Evolutionary conservation across 179 eudicot genomes (phyloP).

Genomic region (Silene coronaria): DNA sequence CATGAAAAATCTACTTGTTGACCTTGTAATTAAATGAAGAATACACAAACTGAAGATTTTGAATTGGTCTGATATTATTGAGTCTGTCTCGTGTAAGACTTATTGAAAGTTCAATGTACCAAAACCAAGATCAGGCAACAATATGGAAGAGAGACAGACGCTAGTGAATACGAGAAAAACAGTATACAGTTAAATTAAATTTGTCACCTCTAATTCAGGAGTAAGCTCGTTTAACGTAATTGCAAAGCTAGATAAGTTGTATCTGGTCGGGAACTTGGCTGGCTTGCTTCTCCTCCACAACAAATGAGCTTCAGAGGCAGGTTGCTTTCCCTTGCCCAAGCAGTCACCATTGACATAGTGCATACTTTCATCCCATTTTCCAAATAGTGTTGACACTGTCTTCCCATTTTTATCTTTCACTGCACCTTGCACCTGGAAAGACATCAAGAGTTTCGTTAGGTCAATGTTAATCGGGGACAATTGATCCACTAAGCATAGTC

Average conservation of each 20-base stretch:
- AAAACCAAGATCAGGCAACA: neutral
- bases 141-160: neutral
- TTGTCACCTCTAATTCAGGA: constrained; percentile 66
- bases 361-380: constrained; percentile 98
- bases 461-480: constrained; percentile 2
- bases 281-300: constrained; percentile 87
- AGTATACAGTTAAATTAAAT: neutral
- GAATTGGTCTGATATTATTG: neutral
- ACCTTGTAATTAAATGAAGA: neutral
- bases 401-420: constrained; percentile 85
- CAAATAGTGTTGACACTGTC: constrained; percentile 69
- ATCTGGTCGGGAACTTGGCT: constrained; percentile 67
- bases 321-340: constrained; percentile 56
- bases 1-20: neutral
- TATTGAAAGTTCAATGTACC: neutral
- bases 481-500: constrained; percentile 5
- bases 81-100: neutral
- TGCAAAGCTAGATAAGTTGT: constrained; percentile 86
- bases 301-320: constrained; percentile 55
- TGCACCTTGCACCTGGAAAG: constrained; percentile 74
- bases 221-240: constrained; percentile 82
- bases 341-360: constrained; percentile 67
- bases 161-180: neutral
- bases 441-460: neutral
- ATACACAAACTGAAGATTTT: neutral